Base-by-base conservation (phyloP, 768 basidiomycete genomes). In the Boletus pseudopeckii region DNA sequence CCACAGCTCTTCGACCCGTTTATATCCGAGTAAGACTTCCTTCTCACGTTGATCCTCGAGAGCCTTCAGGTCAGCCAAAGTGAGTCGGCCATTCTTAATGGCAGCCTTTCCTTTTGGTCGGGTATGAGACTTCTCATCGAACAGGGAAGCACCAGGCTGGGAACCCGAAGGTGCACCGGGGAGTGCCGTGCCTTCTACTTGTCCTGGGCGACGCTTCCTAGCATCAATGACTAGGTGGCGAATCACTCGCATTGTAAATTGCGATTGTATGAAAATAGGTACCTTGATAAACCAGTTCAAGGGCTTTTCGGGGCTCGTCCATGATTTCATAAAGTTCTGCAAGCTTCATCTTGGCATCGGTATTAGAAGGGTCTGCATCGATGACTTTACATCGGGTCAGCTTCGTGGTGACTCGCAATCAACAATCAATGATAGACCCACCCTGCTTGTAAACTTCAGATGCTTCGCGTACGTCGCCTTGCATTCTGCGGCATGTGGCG, bases 261-360 rank as follows among this genome's bases (percentile, higher is more conserved):
- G 18, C 15, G 7, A n/a, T n/a, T 5, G 24, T 7, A 20, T 41
- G 20, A 18, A 26, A 24, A 22, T 14, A 8, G 9, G 13, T 56
- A 91, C 94, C 92, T 81, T 92, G 36, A 7, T 48, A 48, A 18
- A 48, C 46, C 10, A 48, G 11, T 26, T 37, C 36, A 4, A 48
- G 34, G 6, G 46, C 46, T 5, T 18, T 48, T 13, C 34, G 36
- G 10, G 46, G 46, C 22, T 48, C 46, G 6, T 88, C 84, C 57
- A 87, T 71, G 7, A 90, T 83, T 68, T 98, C 96, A 60, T 92
- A 90, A 13, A 94, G 82, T 58, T 90, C 90, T 0, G 95, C 96
- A 0, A 98, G 78, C 57, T 90, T 88, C 82, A 95, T 86, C 48
- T 92, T 93, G 26, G 86, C 87, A 28, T 94, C 90, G 61, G 84